These are phyloP conservation scores for Geosmithia putterillii DNA, from an alignment of 2,329 filamentous ascomycete genomes.

Conservation along the genomic window DNA sequence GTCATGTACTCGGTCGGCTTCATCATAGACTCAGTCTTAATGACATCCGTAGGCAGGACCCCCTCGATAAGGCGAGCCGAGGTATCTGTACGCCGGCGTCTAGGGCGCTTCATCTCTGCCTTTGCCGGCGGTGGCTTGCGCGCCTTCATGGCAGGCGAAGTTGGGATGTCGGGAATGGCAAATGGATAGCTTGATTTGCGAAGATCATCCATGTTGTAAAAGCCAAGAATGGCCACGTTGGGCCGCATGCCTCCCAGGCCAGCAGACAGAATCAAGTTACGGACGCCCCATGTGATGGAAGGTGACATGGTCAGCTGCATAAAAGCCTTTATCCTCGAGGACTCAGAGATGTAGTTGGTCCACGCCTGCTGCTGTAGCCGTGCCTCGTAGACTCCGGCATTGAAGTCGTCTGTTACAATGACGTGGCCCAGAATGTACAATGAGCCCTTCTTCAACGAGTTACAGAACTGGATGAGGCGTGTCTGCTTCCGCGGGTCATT, in stretches of 20 bases:
- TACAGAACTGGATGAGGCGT: constrained; percentile 80
- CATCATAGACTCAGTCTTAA: constrained; percentile 56
- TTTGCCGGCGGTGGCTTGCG: constrained; percentile 15
- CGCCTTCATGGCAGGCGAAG: constrained; percentile 20
- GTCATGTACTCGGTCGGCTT: constrained; percentile 65
- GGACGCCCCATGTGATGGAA: constrained; percentile 70
- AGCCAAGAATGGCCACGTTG: constrained; percentile 73
- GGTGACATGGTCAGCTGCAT: constrained; percentile 79
- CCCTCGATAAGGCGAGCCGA: constrained; percentile 43
- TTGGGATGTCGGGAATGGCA: constrained; percentile 38
- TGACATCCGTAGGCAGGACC: constrained; percentile 55
- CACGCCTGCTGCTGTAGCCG: constrained; percentile 70
- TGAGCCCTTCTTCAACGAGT: constrained; percentile 78
- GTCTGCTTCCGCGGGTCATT: constrained; percentile 75
- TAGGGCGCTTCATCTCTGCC: constrained; percentile 15
- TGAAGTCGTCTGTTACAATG: constrained; percentile 76
- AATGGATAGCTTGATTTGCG: constrained; percentile 44
- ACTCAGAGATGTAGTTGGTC: constrained; percentile 75
- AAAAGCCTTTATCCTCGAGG: constrained; percentile 78
- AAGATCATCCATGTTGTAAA: constrained; percentile 70
- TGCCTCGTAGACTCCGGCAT: constrained; percentile 65
- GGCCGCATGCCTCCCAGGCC: constrained; percentile 81
- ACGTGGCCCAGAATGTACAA: constrained; percentile 81
- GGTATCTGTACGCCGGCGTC: constrained; percentile 37
- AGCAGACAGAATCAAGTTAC: constrained; percentile 71